Conservation (phyloP, 441 rosid genomes). For the Geranium incanum region DNA sequence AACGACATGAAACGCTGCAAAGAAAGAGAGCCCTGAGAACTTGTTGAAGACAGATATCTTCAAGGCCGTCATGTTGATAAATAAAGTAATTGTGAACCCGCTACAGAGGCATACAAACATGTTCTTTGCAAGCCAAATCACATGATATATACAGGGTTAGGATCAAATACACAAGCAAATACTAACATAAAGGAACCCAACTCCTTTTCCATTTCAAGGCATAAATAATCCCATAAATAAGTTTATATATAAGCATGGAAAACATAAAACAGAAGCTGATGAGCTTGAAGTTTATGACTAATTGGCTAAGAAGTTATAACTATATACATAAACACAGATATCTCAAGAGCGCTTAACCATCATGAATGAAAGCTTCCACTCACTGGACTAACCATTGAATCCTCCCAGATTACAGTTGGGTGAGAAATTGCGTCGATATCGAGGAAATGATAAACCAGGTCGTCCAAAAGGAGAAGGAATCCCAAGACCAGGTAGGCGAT, state of each 20-base stretch:
- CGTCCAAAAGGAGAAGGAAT: conserved; percentile 22
- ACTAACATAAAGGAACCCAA: background rate
- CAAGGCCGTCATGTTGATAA: too few relatives aligned
- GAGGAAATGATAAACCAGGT: conserved; percentile 13
- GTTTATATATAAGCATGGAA: background rate
- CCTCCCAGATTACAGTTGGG: conserved; percentile 33
- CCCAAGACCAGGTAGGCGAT: conserved; percentile 25
- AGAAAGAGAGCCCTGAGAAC: too few relatives aligned
- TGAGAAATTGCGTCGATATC: conserved; percentile 14
- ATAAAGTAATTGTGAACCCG: too few relatives aligned
- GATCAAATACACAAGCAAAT: background rate
- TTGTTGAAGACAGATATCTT: too few relatives aligned
- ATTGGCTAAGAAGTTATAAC: background rate
- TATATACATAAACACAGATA: background rate
- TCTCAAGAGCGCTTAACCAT: background rate
- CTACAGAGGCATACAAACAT: background rate
- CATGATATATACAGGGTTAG: background rate
- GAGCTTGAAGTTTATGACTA: background rate
- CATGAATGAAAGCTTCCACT: background rate
- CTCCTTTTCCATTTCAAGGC: background rate
- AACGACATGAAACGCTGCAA: too few relatives aligned
- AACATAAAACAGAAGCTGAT: background rate
- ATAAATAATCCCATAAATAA: background rate
- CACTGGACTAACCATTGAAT: conserved; percentile 11
- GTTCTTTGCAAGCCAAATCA: background rate